These are phyloP conservation scores for Penicillium sp. DNA, from an alignment of 2,329 filamentous ascomycete species.

Conservation along the genomic window DNA sequence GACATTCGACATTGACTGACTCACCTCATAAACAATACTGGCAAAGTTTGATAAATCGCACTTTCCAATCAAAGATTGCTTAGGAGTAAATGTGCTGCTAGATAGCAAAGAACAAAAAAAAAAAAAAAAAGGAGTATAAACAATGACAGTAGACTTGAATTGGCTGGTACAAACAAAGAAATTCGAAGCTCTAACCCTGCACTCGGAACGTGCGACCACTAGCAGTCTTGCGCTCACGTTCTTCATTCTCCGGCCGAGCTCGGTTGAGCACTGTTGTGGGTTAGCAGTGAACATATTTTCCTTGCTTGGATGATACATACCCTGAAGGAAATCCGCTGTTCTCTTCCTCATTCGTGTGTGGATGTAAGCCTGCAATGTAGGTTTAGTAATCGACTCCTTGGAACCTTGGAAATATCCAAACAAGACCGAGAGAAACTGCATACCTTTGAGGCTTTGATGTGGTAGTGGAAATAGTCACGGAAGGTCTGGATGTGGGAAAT, in stretches of 20 bases:
- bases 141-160: slow-evolving; percentile 14
- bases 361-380: slow-evolving; percentile 71
- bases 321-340: slow-evolving; percentile 97
- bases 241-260: slow-evolving; percentile 90
- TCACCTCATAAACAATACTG: no score
- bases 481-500: slow-evolving; percentile 99
- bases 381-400: slow-evolving; percentile 3
- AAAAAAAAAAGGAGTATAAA: not conserved
- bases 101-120: not conserved
- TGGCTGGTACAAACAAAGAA: slow-evolving; percentile 19
- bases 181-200: slow-evolving; percentile 43
- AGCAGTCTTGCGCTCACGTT: slow-evolving; percentile 97
- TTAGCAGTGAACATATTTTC: slow-evolving; percentile 32
- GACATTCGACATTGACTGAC: no score
- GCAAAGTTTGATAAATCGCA: no score
- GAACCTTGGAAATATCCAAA: not conserved
- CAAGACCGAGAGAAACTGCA: not conserved
- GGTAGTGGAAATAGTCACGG: slow-evolving; percentile 99
- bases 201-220: slow-evolving; percentile 87
- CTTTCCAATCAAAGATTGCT: no score
- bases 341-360: slow-evolving; percentile 97
- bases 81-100: not conserved
- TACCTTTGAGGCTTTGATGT: slow-evolving; percentile 97
- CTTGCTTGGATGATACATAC: slow-evolving; percentile 49
- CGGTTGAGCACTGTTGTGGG: slow-evolving; percentile 74